Evolutionary conservation across 1,139 yeast genomes (phyloP), one percentile per base, ranked within the genome.

Genomic region (Wickerhamomyces sp.): DNA sequence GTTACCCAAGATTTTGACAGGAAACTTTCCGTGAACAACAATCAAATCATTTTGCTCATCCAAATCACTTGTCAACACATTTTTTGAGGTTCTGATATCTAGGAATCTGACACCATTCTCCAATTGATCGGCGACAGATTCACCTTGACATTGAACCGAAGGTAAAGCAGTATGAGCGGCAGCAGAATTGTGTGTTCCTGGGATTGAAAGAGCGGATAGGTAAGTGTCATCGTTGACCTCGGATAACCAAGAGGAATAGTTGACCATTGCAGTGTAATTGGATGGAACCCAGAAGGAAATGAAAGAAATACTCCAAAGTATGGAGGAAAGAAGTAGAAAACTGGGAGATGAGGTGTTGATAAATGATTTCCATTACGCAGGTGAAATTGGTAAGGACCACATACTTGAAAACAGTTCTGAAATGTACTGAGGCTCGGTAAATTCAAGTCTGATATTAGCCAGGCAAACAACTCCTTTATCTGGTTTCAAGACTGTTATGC

Each of bases 121-220:
- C 61, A 84, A 70, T 59, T 84, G 94, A 3, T 72, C 72, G 2
- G 70, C 60, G 32, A 84, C 66, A 2, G 74, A 58, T 9, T 66
- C 74, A 16, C 78, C 85, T 56, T 84, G 94, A 57, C 94, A 84
- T 55, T 78, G 82, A 23, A 83, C 91, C 0, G 87, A 77, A 16
- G 91, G 91, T 35, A 82, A 65, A 1, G 91, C 82, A n/a, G 73
- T 62, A 56, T 80, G 79, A 50, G 74, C 75, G 10, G 93, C 91
- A 11, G 84, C 87, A 22, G 86, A 70, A 53, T 83, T 83, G 62
- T 84, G 94, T 14, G 93, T 82, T 13, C 93, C 94, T 6, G 93
- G 88, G 38, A 83, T 66, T 0, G 89, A 67, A 39, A 84, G 65
- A 44, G 69, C 62, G 7, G 81, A 66, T 32, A 83, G 44, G 26